Percentiles rank a stretch among this genome's conserved stretches.
Evolutionary conservation across 1,284 basidiomycete species (phyloP).

Genomic region (Puccinia coronata): DNA sequence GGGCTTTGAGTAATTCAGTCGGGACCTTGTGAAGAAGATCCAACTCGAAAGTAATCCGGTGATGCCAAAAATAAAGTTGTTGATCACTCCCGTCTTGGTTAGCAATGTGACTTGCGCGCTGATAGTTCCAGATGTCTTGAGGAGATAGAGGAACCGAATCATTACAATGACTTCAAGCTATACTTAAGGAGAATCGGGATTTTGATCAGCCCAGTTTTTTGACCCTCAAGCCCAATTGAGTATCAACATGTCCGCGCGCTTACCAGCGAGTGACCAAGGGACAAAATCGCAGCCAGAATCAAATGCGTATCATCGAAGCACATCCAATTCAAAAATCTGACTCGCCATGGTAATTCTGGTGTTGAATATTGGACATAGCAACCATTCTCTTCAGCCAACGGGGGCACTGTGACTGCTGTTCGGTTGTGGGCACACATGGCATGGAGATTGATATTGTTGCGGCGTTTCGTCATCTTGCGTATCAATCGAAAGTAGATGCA

Average conservation of each 20-base stretch:
- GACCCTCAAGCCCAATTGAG: neutral
- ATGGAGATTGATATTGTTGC: neutral
- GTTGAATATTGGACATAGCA: neutral
- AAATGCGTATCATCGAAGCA: neutral
- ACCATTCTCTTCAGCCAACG: neutral
- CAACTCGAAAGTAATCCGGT: neutral
- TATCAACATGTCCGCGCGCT: neutral
- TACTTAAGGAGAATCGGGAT: neutral
- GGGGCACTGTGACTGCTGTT: neutral
- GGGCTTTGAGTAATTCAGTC: neutral
- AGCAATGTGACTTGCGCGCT: neutral
- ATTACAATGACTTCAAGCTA: neutral
- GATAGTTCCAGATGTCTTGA: neutral
- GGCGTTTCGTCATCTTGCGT: neutral
- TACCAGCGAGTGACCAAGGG: neutral
- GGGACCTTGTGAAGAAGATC: slow-evolving; percentile 9
- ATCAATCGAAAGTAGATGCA: neutral
- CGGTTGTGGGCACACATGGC: neutral
- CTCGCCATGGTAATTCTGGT: neutral
- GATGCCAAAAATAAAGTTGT: neutral
- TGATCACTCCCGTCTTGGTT: neutral
- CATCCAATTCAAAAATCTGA: neutral
- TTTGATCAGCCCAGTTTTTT: neutral
- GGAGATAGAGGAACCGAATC: neutral
- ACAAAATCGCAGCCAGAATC: slow-evolving; percentile 1